These are phyloP conservation scores for Phytomonas sp. DNA, from an alignment of 208 protist genomes.

Conservation along the genomic window DNA sequence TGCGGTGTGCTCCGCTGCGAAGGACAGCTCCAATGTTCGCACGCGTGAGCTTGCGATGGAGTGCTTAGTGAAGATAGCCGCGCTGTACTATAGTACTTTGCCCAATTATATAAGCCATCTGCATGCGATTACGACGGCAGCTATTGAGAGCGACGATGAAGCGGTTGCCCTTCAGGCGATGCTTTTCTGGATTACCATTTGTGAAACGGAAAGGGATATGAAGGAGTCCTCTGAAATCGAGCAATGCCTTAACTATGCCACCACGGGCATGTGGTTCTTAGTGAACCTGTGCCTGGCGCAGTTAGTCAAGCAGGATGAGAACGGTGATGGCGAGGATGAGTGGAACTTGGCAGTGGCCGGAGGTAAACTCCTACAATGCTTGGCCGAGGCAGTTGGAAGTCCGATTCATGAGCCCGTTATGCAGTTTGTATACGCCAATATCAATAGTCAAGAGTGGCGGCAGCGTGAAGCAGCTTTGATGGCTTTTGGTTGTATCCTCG, in stretches of 20 bases:
- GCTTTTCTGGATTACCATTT: conserved; percentile 97
- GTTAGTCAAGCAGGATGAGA: conserved; percentile 90
- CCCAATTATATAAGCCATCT: conserved; percentile 86
- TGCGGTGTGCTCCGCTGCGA: conserved; percentile 74
- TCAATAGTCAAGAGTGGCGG: conserved; percentile 90
- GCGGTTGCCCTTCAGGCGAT: conserved; percentile 91
- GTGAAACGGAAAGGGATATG: conserved; percentile 91
- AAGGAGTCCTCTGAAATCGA: conserved; percentile 40
- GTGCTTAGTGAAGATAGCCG: conserved; percentile 91
- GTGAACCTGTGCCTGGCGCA: conserved; percentile 79
- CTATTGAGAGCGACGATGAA: conserved; percentile 90
- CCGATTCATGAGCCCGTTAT: conserved; percentile 82
- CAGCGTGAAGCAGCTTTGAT: conserved; percentile 92
- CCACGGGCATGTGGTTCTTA: conserved; percentile 72
- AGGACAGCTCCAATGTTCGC: conserved; percentile 22
- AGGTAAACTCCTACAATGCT: conserved; percentile 82
- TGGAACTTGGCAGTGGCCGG: conserved; percentile 93
- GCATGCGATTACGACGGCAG: conserved; percentile 82
- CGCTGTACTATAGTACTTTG: conserved; percentile 94
- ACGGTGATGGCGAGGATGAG: conserved; percentile 81
- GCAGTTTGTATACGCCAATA: conserved; percentile 91
- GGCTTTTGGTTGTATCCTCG: conserved; percentile 95
- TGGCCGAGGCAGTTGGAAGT: conserved; percentile 72
- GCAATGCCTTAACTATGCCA: conserved; percentile 73
- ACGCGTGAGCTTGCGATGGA: conserved; percentile 88